Conservation (phyloP, 352 stramenopile species). For the Phytophthora pistaciae region DNA sequence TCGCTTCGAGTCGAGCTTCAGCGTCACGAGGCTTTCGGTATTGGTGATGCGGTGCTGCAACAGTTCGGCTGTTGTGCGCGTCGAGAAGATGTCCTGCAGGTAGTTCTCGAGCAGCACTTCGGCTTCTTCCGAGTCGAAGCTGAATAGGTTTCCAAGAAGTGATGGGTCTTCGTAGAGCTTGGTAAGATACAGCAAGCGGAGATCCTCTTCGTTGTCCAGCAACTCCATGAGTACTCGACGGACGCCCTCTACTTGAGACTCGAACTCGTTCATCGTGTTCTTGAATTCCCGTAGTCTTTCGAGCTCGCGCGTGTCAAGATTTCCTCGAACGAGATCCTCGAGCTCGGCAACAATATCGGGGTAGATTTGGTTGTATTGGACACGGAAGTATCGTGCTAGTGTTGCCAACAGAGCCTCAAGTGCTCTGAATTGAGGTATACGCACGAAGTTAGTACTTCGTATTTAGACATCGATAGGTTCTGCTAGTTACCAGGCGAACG, state of each 20-base stretch:
- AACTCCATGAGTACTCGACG: slow-evolving; percentile 53
- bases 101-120: slow-evolving; percentile 65
- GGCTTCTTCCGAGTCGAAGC: slow-evolving; percentile 61
- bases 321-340: slow-evolving; percentile 42
- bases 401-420: slow-evolving; percentile 52
- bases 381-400: slow-evolving; percentile 40
- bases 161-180: slow-evolving; percentile 54
- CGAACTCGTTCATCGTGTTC: slow-evolving; percentile 59
- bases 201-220: slow-evolving; percentile 57
- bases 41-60: slow-evolving; percentile 66
- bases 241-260: slow-evolving; percentile 52
- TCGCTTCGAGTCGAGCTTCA: slow-evolving; percentile 66
- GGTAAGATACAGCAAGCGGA: slow-evolving; percentile 53
- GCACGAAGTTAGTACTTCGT: not conserved
- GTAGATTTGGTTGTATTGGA: slow-evolving; percentile 39
- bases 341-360: slow-evolving; percentile 37
- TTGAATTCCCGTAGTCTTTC: slow-evolving; percentile 56
- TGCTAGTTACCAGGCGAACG: not conserved
- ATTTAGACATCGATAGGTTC: not conserved
- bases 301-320: slow-evolving; percentile 37
- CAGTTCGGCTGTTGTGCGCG: slow-evolving; percentile 56
- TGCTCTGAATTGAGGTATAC: slow-evolving; percentile 18
- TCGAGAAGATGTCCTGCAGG: slow-evolving; percentile 69
- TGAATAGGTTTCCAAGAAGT: slow-evolving; percentile 43
- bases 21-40: slow-evolving; percentile 63